Evolutionary conservation across 2,329 filamentous ascomycete species (phyloP).

Genomic region (Camptophora hylomeconis): DNA sequence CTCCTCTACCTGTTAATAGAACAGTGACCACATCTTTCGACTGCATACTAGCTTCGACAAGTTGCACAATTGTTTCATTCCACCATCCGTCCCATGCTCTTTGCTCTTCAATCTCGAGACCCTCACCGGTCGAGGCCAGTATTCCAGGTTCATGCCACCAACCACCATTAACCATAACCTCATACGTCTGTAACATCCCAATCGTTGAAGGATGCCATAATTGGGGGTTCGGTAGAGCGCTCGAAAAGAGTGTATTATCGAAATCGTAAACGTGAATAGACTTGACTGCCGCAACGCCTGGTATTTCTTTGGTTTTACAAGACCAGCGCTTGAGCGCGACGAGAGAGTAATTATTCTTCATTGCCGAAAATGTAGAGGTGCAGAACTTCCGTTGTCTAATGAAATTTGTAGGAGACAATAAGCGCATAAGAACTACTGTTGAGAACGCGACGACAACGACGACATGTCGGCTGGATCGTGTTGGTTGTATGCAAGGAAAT

Average conservation of each 20-base stretch:
- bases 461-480: too few relatives aligned
- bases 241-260: constrained; percentile 91
- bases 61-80: constrained; percentile 77
- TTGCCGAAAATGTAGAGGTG: constrained; percentile 2
- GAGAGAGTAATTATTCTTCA: constrained; percentile 39
- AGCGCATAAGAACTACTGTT: too few relatives aligned
- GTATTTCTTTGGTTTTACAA: constrained; percentile 53
- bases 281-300: constrained; percentile 55
- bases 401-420: too few relatives aligned
- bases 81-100: constrained; percentile 87
- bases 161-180: constrained; percentile 68
- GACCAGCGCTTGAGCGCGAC: constrained; percentile 79
- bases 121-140: constrained; percentile 72
- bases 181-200: constrained; percentile 60
- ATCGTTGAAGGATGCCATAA: constrained; percentile 73
- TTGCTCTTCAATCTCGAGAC: constrained; percentile 66
- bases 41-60: constrained; percentile 67
- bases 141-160: constrained; percentile 96
- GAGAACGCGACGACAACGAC: too few relatives aligned
- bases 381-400: too few relatives aligned
- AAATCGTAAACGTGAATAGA: constrained; percentile 92
- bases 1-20: constrained; percentile 73
- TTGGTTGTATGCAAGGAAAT: too few relatives aligned
- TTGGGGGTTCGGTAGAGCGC: constrained; percentile 75
- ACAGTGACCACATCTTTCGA: constrained; percentile 78